Evolutionary conservation across 371 early-diverging fungal genomes (phyloP).

Genomic region (Apophysomyces trapeziformis): DNA sequence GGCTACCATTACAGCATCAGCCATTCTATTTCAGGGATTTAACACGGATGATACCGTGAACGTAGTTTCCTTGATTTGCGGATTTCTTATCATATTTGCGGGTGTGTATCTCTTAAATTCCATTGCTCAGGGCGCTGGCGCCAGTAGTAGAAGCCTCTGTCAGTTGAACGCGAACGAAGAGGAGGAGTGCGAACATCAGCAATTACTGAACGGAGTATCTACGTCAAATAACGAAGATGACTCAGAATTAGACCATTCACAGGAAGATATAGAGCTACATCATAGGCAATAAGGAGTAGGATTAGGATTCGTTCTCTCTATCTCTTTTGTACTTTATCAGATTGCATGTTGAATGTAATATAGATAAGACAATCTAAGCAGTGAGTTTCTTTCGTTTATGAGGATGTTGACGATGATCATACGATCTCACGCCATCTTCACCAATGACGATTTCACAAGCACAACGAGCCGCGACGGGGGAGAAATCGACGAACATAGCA

Average conservation of each 20-base stretch:
- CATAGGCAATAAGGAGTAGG: not conserved
- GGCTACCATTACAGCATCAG: constrained; percentile 88
- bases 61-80: constrained; percentile 81
- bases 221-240: constrained; percentile 55
- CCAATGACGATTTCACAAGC: constrained; percentile 44
- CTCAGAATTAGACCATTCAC: constrained; percentile 8
- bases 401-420: not conserved
- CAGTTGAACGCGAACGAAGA: constrained; percentile 21
- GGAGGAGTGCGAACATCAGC: constrained; percentile 5
- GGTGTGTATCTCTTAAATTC: constrained; percentile 81
- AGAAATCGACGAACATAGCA: constrained; percentile 48
- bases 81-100: constrained; percentile 89
- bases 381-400: too few relatives aligned
- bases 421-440: constrained; percentile 23
- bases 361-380: not conserved
- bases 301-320: not conserved
- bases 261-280: constrained; percentile 3
- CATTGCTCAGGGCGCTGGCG: constrained; percentile 38
- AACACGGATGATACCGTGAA: constrained; percentile 72
- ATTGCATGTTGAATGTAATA: not conserved
- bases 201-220: constrained; percentile 46
- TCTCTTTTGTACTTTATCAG: not conserved
- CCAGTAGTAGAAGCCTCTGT: not conserved
- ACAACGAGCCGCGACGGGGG: constrained; percentile 30
- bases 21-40: constrained; percentile 89